Evolutionary conservation across 768 basidiomycete species (phyloP).

Genomic region (Suillus luteus): DNA sequence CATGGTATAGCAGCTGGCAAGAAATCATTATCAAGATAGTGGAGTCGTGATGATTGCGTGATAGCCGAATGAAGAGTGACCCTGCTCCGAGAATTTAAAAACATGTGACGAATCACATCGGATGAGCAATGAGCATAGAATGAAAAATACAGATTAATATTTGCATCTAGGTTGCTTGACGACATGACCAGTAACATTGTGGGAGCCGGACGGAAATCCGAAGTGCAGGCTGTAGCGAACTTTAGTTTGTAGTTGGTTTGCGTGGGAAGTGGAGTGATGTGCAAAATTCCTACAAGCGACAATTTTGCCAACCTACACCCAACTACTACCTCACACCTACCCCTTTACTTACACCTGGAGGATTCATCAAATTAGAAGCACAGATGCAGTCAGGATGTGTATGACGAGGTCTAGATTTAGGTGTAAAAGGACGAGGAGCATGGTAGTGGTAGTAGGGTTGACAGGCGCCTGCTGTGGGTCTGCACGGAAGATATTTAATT

Average conservation of each 20-base stretch:
- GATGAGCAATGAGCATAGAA: too few species aligned
- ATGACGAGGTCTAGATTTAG: background rate
- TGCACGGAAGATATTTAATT: background rate
- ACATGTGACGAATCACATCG: background rate
- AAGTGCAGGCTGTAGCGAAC: too few species aligned
- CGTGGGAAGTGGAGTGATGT: too few species aligned
- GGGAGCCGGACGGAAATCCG: too few species aligned
- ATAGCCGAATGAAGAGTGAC: background rate
- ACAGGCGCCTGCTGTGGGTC: background rate
- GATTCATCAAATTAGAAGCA: background rate
- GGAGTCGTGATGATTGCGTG: constrained; percentile 4
- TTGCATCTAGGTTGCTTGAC: too few species aligned
- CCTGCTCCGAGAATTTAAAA: background rate
- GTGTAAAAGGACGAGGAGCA: background rate
- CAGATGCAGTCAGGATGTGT: background rate
- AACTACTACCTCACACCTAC: background rate
- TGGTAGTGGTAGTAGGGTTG: too few species aligned
- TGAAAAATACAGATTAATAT: too few species aligned
- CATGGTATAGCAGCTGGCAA: constrained; percentile 2
- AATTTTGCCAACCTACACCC: too few species aligned
- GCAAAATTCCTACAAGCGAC: too few species aligned
- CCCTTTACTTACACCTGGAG: background rate
- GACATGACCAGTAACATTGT: too few species aligned
- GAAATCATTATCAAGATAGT: background rate
- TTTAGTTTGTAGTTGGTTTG: too few species aligned